These are phyloP conservation scores for Pseudogymnoascus sp. DNA, from an alignment of 2,329 filamentous ascomycete species.

Conservation along the genomic window DNA sequence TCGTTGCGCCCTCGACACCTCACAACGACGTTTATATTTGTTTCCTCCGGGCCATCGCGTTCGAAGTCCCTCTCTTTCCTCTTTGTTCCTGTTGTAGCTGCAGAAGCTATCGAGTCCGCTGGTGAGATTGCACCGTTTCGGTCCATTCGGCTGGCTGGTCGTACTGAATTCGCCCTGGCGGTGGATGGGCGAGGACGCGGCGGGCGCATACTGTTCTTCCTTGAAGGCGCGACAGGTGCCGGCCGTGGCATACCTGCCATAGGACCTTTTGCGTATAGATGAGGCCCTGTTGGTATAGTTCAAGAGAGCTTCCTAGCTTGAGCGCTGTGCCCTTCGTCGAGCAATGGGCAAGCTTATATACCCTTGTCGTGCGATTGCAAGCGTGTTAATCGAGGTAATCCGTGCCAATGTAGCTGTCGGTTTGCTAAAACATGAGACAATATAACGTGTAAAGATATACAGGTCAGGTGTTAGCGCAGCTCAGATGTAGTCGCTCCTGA, in stretches of 20 bases:
- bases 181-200: slow-evolving; percentile 45
- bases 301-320: not conserved
- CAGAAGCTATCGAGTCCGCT: slow-evolving; percentile 57
- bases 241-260: slow-evolving; percentile 49
- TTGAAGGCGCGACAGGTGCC: slow-evolving; percentile 37
- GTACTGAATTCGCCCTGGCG: slow-evolving; percentile 38
- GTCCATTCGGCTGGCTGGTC: not conserved
- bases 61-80: slow-evolving; percentile 85
- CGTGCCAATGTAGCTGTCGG: not conserved
- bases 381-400: not conserved
- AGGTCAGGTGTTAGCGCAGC: not conserved
- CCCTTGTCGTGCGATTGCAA: slow-evolving; percentile 1
- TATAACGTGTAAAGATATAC: slow-evolving; percentile 2
- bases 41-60: slow-evolving; percentile 62
- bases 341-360: slow-evolving; percentile 2
- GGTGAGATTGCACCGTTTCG: slow-evolving; percentile 45
- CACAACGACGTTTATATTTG: slow-evolving; percentile 96
- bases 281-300: not conserved
- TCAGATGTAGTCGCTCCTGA: not conserved
- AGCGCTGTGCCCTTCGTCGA: not conserved
- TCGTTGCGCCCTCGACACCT: slow-evolving; percentile 88
- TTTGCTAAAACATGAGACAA: not conserved
- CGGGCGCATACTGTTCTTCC: slow-evolving; percentile 39
- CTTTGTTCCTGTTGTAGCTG: slow-evolving; percentile 52
- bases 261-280: slow-evolving; percentile 10